Base-by-base conservation (phyloP, 441 rosid genomes). In the Viola pubescens region DNA sequence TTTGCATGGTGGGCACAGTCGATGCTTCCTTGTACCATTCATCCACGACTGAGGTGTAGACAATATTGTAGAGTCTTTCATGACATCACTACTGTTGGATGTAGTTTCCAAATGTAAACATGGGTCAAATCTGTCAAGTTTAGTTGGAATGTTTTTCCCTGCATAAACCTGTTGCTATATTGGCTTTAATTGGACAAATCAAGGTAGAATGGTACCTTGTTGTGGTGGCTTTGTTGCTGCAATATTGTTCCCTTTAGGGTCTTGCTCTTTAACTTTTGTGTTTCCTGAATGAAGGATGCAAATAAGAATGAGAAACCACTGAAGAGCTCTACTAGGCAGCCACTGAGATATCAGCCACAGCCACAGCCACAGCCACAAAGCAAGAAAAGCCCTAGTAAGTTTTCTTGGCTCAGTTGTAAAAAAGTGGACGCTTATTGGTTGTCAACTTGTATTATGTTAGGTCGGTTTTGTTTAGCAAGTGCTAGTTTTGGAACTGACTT, bases 341-440 rank as follows among this genome's bases (percentile, higher is more conserved):
- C 76, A 64, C 64, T 76, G 19, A 83, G 71, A 68, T 90, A 86
- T 75, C 85, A 65, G 42, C 89, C 89, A 10, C 89, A 85, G 1
- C 34, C 34, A 26, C 34, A 26, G 34, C 26, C 26, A 19, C 85
- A 65, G 42, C 88, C 89, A 10, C 89, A 85, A 1, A 88, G 83
- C 66, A 85, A 78, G 77, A 90, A 82, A 70, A 85, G 84, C 74
- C 86, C 88, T 49, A 52, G 98, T 89, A 83, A 86, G 94, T 73
- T 45, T 62, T 34, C 39, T 26, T 1, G 34, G 34, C 34, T 26
- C 34, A 26, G 34, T 26, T 26, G 34, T 1, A 26, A 26, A 26
- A 26, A 26, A 26, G 34, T 1, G 34, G 34, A 16, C 5, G 8
- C 4, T 8, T 39, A 6, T 7, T 47, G 10, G 46, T 49, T 6